These are phyloP conservation scores for Pythium biforme DNA, from an alignment of 352 stramenopile genomes.

Conservation along the genomic window DNA sequence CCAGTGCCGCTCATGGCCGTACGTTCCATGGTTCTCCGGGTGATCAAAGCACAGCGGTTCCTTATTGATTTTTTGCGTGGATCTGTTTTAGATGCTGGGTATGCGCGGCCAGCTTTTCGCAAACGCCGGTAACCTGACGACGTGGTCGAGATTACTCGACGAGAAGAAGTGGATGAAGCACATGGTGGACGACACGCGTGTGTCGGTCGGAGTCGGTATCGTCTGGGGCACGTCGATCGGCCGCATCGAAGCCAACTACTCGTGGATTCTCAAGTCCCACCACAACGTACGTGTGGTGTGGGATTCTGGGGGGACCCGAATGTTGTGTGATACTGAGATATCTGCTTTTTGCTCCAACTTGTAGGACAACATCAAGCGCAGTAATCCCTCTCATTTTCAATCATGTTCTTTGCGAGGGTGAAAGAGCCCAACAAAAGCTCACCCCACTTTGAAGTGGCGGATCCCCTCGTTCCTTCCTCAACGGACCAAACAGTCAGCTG, in stretches of 20 bases:
- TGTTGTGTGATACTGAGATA: background rate
- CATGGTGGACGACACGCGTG: slow-evolving; percentile 81
- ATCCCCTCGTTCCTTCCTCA: background rate
- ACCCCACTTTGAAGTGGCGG: slow-evolving; percentile 26
- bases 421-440: no score
- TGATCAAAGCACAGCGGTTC: background rate
- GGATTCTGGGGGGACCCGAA: no score
- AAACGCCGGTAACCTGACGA: slow-evolving; percentile 89
- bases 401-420: slow-evolving; percentile 14
- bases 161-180: slow-evolving; percentile 92
- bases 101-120: slow-evolving; percentile 88
- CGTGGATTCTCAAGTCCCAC: slow-evolving; percentile 86
- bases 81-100: slow-evolving; percentile 55
- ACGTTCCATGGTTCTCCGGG: slow-evolving; percentile 22
- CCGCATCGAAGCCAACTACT: slow-evolving; percentile 91
- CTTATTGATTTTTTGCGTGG: background rate
- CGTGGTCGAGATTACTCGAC: slow-evolving; percentile 79
- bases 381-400: slow-evolving; percentile 12
- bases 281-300: slow-evolving; percentile 55
- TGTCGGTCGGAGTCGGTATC: slow-evolving; percentile 83
- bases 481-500: slow-evolving; percentile 12
- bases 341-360: background rate
- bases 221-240: slow-evolving; percentile 86
- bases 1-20: slow-evolving; percentile 80
- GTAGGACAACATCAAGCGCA: slow-evolving; percentile 85